phyloP scores from a whole-genome alignment of 2,329 filamentous ascomycete species.

The Capronia americana region DNA sequence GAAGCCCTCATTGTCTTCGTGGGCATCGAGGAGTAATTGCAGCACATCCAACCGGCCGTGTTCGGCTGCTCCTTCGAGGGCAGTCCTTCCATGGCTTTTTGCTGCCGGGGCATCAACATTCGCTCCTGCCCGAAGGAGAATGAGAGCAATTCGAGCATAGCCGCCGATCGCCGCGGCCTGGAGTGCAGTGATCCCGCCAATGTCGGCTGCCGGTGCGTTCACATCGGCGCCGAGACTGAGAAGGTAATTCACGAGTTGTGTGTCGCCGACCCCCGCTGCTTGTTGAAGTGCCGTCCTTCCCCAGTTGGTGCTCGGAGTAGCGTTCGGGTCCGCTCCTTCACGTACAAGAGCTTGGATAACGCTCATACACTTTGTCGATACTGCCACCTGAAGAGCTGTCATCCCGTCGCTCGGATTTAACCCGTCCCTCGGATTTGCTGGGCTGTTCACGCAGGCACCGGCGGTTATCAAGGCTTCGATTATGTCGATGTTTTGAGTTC shows the following conservation, averaged over 20 bases:
- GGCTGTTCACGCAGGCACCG: neutral
- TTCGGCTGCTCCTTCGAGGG: slow-evolving; percentile 43
- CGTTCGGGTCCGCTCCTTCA: slow-evolving; percentile 1
- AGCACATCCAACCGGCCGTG: slow-evolving; percentile 43
- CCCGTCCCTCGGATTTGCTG: neutral
- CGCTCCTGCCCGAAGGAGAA: slow-evolving; percentile 1
- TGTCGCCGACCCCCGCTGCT: neutral
- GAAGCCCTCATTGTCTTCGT: neutral
- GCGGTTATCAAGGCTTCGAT: neutral
- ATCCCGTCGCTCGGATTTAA: neutral
- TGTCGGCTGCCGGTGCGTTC: neutral
- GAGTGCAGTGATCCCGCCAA: slow-evolving; percentile 9
- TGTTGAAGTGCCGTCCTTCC: slow-evolving; percentile 1
- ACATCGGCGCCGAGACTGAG: slow-evolving; percentile 4
- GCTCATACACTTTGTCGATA: neutral
- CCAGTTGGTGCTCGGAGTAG: neutral
- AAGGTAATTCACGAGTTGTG: neutral
- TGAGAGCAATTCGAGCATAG: neutral
- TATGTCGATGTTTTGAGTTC: neutral
- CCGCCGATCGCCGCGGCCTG: slow-evolving; percentile 1
- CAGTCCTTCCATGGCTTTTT: slow-evolving; percentile 38
- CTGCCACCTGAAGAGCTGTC: slow-evolving; percentile 5
- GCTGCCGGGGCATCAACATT: slow-evolving; percentile 20
- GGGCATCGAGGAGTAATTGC: slow-evolving; percentile 40
- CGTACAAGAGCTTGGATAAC: neutral